Base-by-base conservation (phyloP, 345 rosid genomes). In the Populus alba region DNA sequence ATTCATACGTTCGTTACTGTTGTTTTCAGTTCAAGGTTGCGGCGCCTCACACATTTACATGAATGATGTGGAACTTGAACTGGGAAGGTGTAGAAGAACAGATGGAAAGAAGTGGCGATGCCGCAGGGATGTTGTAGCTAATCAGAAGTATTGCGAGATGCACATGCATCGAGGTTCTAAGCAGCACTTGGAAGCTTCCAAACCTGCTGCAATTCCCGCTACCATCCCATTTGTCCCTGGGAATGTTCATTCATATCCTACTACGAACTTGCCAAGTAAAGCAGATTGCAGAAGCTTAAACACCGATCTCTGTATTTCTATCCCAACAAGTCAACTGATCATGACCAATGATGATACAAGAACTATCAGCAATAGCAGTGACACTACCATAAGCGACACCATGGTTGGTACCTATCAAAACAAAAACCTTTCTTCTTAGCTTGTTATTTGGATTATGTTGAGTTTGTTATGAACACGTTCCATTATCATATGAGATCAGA, bases 81-180 rank as follows among this genome's bases (percentile, higher is more conserved):
- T 80, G 49, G 83, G 90, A 75, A 88, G 97, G 78, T 94, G 95
- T 72, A 77, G 89, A 78, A 91, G 97, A 88, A 94, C 97, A 23
- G 97, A 92, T 71, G 97, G 98, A 68, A 92, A 89, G 88, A 88
- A 87, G 75, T 92, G 98, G 98, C 86, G 92, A 70, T 88, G 97
- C 83, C 81, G 87, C 35, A 85, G 81, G 73, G 91, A 79, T 35
- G 92, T 77, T 27, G 73, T 91, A 68, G 75, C 90, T 23, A 79
- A 78, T 70, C 88, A 94, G 81, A 92, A 92, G 65, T 94, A 91
- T 59, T 94, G 97, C 23, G 76, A 43, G 8, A 85, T 76, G 71
- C 97, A 93, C 68, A 79, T 90, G 85, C 90, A 93, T 82, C 88
- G 97, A 90, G 92, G 94, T 27, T 86, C 84, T 39, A 90, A 87